These are phyloP conservation scores for Alternaria sp. DNA, from an alignment of 2,329 filamentous ascomycete genomes.

Conservation along the genomic window DNA sequence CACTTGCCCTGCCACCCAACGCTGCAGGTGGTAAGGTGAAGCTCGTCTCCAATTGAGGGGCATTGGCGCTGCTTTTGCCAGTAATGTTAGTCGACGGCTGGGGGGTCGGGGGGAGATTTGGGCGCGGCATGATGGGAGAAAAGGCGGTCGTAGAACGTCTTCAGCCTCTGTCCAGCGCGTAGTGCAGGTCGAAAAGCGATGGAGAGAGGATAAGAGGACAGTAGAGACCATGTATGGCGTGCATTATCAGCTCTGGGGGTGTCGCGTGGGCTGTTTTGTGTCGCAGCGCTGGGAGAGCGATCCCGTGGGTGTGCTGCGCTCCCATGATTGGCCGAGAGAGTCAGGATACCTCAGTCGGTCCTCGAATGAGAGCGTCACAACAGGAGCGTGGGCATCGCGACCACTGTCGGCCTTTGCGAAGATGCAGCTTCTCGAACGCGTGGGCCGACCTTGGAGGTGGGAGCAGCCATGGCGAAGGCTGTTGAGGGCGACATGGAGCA, in stretches of 20 bases:
- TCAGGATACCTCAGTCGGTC: conserved; percentile 12
- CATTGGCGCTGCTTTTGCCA: conserved; percentile 71
- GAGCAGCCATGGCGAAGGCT: conserved; percentile 11
- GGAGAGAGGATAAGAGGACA: conserved; percentile 22
- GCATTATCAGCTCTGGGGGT: conserved; percentile 36
- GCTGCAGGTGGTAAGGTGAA: conserved; percentile 83
- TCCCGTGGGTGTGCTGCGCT: conserved; percentile 27
- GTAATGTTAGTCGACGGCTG: conserved; percentile 81
- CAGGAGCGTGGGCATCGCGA: conserved; percentile 37
- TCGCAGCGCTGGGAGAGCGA: conserved; percentile 31
- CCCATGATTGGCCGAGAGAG: conserved; percentile 32
- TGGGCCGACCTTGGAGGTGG: conserved; percentile 16
- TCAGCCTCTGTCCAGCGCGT: conserved; percentile 21
- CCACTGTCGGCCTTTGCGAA: conserved; percentile 23
- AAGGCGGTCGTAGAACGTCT: conserved; percentile 28
- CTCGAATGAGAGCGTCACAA: conserved; percentile 40
- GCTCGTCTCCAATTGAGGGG: conserved; percentile 69
- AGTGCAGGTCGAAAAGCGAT: conserved; percentile 10
- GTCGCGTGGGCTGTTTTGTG: conserved; percentile 43
- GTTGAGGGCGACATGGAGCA: conserved; percentile 22
- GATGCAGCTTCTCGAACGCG: conserved; percentile 25
- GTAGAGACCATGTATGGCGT: conserved; percentile 20
- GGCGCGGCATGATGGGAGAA: conserved; percentile 67
- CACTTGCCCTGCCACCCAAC: conserved; percentile 60
- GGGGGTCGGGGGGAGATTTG: conserved; percentile 75